Percentiles rank a stretch among this genome's conserved stretches.
Conservation (phyloP, 768 basidiomycete species). For the Pisolithus marmoratus region DNA sequence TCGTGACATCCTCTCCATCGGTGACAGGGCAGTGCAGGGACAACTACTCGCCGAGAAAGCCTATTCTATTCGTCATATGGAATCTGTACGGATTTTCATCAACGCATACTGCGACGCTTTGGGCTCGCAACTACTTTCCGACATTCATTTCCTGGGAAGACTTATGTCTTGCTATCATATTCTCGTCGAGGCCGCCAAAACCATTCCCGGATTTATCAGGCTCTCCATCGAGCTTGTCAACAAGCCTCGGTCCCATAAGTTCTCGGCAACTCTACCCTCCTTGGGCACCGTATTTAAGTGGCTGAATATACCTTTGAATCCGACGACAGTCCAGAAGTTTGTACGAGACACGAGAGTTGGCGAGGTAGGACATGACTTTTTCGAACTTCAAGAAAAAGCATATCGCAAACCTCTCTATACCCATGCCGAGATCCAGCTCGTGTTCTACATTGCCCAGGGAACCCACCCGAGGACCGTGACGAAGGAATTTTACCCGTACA, state of each 20-base stretch:
- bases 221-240: not conserved
- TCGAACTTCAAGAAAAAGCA: not conserved
- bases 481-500: not conserved
- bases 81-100: not conserved
- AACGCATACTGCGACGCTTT: not conserved
- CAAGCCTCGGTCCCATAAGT: not conserved
- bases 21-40: not conserved
- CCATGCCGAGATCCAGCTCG: not conserved
- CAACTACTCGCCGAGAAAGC: not conserved
- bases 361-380: not conserved
- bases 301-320: not conserved
- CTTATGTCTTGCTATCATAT: conserved; percentile 1
- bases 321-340: not conserved
- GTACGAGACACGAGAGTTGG: not conserved
- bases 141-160: not conserved
- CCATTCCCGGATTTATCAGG: not conserved
- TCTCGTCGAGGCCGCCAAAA: not conserved
- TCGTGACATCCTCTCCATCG: not conserved
- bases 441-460: not conserved
- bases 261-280: not conserved
- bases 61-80: not conserved
- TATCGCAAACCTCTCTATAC: not conserved
- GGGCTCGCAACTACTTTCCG: not conserved
- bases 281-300: not conserved
- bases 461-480: not conserved